Percentiles rank a stretch among this genome's conserved stretches.
These are phyloP conservation scores for Boletus chippewaensis DNA, from an alignment of 1,284 basidiomycete species.

Conservation along the genomic window DNA sequence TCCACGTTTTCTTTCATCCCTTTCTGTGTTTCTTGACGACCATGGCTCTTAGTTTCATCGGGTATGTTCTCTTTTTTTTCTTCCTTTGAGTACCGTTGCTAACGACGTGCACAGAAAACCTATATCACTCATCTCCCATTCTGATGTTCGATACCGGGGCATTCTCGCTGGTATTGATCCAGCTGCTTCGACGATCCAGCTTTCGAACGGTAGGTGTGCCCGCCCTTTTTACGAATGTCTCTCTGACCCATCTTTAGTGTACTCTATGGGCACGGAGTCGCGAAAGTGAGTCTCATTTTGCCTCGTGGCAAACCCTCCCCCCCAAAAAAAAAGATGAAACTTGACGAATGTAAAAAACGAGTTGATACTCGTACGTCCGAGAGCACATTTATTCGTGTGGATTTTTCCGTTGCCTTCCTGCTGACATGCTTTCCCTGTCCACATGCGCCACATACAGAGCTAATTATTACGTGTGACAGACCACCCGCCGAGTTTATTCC, in stretches of 20 bases:
- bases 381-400: slow-evolving; percentile 67
- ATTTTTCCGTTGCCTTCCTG: slow-evolving; percentile 72
- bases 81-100: background rate
- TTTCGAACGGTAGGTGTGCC: slow-evolving; percentile 63
- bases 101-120: slow-evolving; percentile 52
- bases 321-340: slow-evolving; percentile 37
- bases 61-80: slow-evolving; percentile 35
- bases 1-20: slow-evolving; percentile 18
- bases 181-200: slow-evolving; percentile 75
- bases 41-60: slow-evolving; percentile 71
- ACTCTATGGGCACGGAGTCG: slow-evolving; percentile 83
- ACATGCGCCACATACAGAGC: background rate
- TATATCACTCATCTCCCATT: slow-evolving; percentile 87
- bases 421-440: slow-evolving; percentile 36
- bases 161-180: slow-evolving; percentile 83
- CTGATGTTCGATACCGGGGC: slow-evolving; percentile 85
- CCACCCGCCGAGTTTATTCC: slow-evolving; percentile 69
- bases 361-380: slow-evolving; percentile 48
- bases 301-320: background rate
- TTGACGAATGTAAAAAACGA: slow-evolving; percentile 42
- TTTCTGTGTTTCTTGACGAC: slow-evolving; percentile 12
- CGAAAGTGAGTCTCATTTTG: slow-evolving; percentile 52
- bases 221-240: background rate
- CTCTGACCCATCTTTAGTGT: slow-evolving; percentile 44
- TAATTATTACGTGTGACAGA: slow-evolving; percentile 35